Evolutionary conservation across 2,329 filamentous ascomycete genomes (phyloP), one percentile per base, ranked within the genome.

Genomic region (Chaetomium olivaceum): DNA sequence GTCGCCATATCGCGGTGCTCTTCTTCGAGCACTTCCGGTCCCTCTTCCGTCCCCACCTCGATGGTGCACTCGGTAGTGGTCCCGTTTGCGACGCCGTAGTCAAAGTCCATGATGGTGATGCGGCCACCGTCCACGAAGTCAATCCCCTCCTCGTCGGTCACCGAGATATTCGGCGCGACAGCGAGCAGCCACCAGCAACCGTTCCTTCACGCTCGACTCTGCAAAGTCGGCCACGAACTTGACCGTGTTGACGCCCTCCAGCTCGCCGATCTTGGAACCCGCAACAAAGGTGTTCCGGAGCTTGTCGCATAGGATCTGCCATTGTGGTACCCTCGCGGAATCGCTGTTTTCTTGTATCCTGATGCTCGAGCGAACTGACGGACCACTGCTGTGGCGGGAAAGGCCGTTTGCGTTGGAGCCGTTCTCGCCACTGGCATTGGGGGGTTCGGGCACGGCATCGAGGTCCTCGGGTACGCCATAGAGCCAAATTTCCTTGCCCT

Each of bases 41-140:
- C 82, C 29, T 84, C 82, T 27, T 84, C 84, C 36, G 88, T 87
- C 12, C 91, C 91, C 29, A 94, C 87, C 73, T 94, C 91, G 61
- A 95, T 89, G 1, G 83, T 88, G 51, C 91, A 77, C 66, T 90
- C 85, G 1, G 77, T 78, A 63, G 82, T 81, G 52, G 77, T 75
- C 3, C 89, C 89, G 73, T 91, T 80, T 4, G 73, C 77, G 1
- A 82, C 71, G 1, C 82, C 79, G 70, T 90, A 90, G 69, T 89
- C 85, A 75, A 94, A 94, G 75, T 94, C 91, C 54, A 93, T 80
- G 9, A 94, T 79, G 11, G 86, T 84, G 52, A 95, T 80, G 67
- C 91, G 85, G 16, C 91, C 91, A 7, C 91, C 91, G 72, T 94
- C 91, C n/a, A 91, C 84, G 69, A 91, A 91, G 72, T 91, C 86